phyloP scores from a whole-genome alignment of 257 asterid species.

The Verbascum thapsus region DNA sequence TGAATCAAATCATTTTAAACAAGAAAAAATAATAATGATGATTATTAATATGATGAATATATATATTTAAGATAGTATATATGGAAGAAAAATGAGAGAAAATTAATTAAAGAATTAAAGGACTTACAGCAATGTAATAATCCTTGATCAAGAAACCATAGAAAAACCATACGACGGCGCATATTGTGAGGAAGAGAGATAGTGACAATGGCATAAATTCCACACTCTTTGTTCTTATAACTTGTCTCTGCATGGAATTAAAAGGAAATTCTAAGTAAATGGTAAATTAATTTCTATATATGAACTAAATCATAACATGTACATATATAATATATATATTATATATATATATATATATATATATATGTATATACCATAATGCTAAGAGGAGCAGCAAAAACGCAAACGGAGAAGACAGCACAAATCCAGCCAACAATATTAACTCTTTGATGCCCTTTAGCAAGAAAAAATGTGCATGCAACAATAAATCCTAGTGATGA shows the following conservation, averaged over 20 bases:
- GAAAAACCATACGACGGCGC: slow-evolving; percentile 80
- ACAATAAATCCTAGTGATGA: slow-evolving; percentile 39
- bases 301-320: no score
- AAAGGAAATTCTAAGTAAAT: no score
- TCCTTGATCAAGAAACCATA: slow-evolving; percentile 69
- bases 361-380: slow-evolving; percentile 55
- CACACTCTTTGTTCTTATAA: slow-evolving; percentile 69
- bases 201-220: slow-evolving; percentile 80
- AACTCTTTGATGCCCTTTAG: slow-evolving; percentile 32
- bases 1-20: not conserved
- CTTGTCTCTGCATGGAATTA: slow-evolving; percentile 41
- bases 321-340: no score
- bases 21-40: no score
- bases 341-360: no score
- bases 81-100: not conserved
- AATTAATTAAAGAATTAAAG: not conserved
- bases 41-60: no score
- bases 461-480: slow-evolving; percentile 32
- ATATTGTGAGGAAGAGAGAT: slow-evolving; percentile 71
- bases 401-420: slow-evolving; percentile 66
- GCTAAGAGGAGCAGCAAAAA: slow-evolving; percentile 79
- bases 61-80: no score
- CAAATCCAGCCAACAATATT: slow-evolving; percentile 77
- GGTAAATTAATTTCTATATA: no score
- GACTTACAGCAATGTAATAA: slow-evolving; percentile 75